Evolutionary conservation across 2,329 filamentous ascomycete genomes (phyloP).

Genomic region (Ophiocordyceps sinensis): DNA sequence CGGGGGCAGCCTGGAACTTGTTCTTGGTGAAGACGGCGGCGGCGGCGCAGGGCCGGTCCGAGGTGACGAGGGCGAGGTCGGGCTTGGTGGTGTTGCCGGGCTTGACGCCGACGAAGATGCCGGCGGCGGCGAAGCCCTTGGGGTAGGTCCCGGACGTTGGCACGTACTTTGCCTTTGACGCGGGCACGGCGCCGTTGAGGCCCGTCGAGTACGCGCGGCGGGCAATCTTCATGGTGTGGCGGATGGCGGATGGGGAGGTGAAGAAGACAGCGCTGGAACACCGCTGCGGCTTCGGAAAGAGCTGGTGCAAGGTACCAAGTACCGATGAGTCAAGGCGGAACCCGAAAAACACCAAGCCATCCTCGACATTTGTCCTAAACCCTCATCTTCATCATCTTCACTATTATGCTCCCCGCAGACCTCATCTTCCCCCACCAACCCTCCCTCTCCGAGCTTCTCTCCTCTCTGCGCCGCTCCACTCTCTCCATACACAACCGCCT

Average conservation of each 20-base stretch:
- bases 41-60: constrained; percentile 71
- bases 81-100: constrained; percentile 81
- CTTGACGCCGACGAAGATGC: constrained; percentile 87
- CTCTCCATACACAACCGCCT: constrained; percentile 73
- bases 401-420: too few species aligned
- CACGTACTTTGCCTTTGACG: constrained; percentile 80
- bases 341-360: too few species aligned
- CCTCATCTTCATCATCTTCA: too few species aligned
- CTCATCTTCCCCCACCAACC: constrained; percentile 39
- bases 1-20: constrained; percentile 92
- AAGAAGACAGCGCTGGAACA: too few species aligned
- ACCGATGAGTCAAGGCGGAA: too few species aligned
- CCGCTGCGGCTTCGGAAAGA: not conserved
- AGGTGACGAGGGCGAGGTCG: constrained; percentile 78
- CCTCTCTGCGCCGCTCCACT: constrained; percentile 60
- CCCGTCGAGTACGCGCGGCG: constrained; percentile 20
- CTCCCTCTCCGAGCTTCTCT: constrained; percentile 55
- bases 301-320: not conserved
- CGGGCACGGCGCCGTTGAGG: constrained; percentile 38
- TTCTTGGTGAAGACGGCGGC: constrained; percentile 96
- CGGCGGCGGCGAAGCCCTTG: constrained; percentile 74
- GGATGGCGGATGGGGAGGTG: too few species aligned
- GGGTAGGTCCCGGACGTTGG: constrained; percentile 78
- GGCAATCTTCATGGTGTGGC: constrained; percentile 16
- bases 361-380: too few species aligned